phyloP scores from a whole-genome alignment of 164 flowering plant species.

The Amborella trichopoda region DNA sequence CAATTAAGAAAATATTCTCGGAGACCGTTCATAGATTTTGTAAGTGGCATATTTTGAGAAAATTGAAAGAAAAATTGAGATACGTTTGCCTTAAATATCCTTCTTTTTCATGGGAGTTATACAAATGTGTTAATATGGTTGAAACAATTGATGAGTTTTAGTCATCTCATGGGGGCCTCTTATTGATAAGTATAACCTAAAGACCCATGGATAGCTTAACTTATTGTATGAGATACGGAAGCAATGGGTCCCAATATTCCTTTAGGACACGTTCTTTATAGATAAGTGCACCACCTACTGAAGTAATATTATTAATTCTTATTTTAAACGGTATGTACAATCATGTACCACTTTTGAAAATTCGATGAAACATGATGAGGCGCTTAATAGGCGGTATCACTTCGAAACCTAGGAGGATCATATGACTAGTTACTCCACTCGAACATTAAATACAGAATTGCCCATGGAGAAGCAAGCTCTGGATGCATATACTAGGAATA shows the following conservation, averaged over 20 bases:
- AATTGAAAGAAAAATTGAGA: not conserved
- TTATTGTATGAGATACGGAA: not conserved
- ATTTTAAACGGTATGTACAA: not conserved
- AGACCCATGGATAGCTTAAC: conserved; percentile 1
- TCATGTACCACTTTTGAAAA: not conserved
- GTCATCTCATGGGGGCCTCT: not conserved
- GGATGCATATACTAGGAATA: not conserved
- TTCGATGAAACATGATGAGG: not conserved
- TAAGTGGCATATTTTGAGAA: not conserved
- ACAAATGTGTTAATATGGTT: not conserved
- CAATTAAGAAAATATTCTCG: not conserved
- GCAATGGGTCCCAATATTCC: conserved; percentile 1
- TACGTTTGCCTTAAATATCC: not conserved
- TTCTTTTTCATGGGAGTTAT: not conserved
- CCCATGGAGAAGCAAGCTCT: not conserved
- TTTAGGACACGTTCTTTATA: not conserved
- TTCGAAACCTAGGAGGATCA: not conserved
- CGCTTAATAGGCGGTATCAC: not conserved
- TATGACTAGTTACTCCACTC: not conserved
- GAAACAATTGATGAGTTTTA: conserved; percentile 1
- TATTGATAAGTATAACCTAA: conserved; percentile 1
- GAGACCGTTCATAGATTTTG: conserved; percentile 1
- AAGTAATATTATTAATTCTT: not conserved
- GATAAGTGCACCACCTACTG: not conserved
- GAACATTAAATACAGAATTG: not conserved